These are phyloP conservation scores for Ampelocalamus luodianensis DNA, from an alignment of 176 grass and related monocot genomes.

Conservation along the genomic window DNA sequence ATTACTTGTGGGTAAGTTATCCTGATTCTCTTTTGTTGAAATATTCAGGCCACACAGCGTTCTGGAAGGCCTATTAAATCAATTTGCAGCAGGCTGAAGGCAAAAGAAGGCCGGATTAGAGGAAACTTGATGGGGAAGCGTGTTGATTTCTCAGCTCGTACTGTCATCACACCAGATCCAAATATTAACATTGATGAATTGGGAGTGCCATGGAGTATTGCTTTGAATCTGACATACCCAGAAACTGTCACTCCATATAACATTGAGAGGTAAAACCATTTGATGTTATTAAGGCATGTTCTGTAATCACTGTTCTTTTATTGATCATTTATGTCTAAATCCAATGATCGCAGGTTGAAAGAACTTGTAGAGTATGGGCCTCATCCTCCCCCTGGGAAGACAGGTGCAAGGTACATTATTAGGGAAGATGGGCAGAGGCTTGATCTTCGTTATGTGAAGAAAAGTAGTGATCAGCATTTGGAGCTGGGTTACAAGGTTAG, in stretches of 20 bases:
- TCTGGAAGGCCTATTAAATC: slow-evolving; percentile 98
- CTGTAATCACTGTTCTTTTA: background rate
- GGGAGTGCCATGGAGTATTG: slow-evolving; percentile 98
- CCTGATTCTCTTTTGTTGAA: slow-evolving; percentile 21
- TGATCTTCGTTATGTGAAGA: slow-evolving; percentile 93
- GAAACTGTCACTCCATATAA: slow-evolving; percentile 99
- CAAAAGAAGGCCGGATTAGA: slow-evolving; percentile 98
- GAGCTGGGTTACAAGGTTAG: slow-evolving; percentile 90
- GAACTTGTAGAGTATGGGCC: slow-evolving; percentile 97
- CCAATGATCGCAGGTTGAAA: slow-evolving; percentile 62
- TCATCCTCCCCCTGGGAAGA: slow-evolving; percentile 91
- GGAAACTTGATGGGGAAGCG: slow-evolving; percentile 99
- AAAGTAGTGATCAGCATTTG: slow-evolving; percentile 97
- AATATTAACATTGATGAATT: slow-evolving; percentile 98
- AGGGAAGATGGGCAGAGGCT: slow-evolving; percentile 96
- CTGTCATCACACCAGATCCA: slow-evolving; percentile 90
- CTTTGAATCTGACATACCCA: slow-evolving; percentile 92
- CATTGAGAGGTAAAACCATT: slow-evolving; percentile 73
- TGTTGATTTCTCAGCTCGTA: slow-evolving; percentile 97
- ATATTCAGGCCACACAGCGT: slow-evolving; percentile 83
- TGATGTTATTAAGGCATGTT: slow-evolving; percentile 12
- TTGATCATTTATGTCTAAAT: slow-evolving; percentile 32
- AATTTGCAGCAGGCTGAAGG: slow-evolving; percentile 96
- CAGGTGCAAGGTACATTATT: slow-evolving; percentile 94
- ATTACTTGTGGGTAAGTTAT: slow-evolving; percentile 18